Evolutionary conservation across 805 yeast species (phyloP).

Genomic region (Pichia paraexigua): DNA sequence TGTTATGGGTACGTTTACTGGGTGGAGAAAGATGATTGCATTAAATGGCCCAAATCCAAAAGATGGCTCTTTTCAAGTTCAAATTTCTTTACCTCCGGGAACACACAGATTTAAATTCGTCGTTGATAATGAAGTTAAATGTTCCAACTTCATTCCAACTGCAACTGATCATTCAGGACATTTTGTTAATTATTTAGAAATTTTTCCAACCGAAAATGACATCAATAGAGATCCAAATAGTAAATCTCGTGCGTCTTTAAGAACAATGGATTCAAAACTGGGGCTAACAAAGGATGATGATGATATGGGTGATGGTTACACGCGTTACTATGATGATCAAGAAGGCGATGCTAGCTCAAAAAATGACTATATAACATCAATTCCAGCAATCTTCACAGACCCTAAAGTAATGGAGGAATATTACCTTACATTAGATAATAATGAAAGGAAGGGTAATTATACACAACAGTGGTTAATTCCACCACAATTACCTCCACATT

Average conservation of each 20-base stretch:
- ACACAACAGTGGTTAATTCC: constrained; percentile 62
- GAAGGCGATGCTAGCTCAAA: constrained; percentile 25
- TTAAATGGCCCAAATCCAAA: constrained; percentile 44
- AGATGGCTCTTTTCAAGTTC: constrained; percentile 53
- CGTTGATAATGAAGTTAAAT: constrained; percentile 85
- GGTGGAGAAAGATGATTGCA: constrained; percentile 98
- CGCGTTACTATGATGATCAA: constrained; percentile 54
- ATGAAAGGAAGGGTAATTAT: constrained; percentile 9
- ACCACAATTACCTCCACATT: constrained; percentile 94
- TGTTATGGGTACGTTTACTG: constrained; percentile 95
- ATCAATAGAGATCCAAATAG: constrained; percentile 17
- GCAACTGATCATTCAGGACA: constrained; percentile 97
- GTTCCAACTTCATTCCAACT: constrained; percentile 84
- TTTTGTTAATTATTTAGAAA: constrained; percentile 85
- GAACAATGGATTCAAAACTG: constrained; percentile 52
- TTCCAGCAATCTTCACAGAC: constrained; percentile 79
- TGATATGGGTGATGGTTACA: constrained; percentile 77
- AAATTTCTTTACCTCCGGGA: constrained; percentile 76
- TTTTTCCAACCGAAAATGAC: constrained; percentile 31
- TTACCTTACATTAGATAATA: constrained; percentile 63
- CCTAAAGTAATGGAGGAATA: constrained; percentile 85
- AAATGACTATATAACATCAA: constrained; percentile 43
- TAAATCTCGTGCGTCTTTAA: constrained; percentile 23
- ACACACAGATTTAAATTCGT: constrained; percentile 91
- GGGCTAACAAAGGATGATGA: constrained; percentile 61